Evolutionary conservation across 2,329 filamentous ascomycete species (phyloP), one percentile per base, ranked within the genome.

Genomic region (Alternaria triticina): DNA sequence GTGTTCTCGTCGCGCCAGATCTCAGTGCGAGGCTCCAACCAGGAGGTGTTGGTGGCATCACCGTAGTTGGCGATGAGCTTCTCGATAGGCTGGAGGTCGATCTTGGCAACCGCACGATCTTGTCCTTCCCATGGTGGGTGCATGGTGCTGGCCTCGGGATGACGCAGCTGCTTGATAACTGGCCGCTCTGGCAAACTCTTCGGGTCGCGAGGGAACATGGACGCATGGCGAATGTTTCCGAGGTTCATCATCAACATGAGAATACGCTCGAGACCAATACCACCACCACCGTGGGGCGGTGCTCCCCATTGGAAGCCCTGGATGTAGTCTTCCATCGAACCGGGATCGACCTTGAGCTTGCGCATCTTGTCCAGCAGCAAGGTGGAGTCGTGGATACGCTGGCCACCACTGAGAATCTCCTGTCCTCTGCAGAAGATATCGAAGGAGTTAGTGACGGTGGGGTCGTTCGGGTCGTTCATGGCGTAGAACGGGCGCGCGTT

Each of bases 11-110:
- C 93, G 28, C 94, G 90, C 93, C 93, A 97, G 61, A 97, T 89
- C 74, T 92, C 86, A 78, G 94, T 97, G 7, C 93, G 89, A 7
- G 94, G 91, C 77, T 97, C 94, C 8, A 96, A 87, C 93, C 94
- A 97, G 0, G 93, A 96, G 0, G 94, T 97, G 75, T 97, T 96
- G 52, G 93, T 94, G 2, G 94, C 93, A 79, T 97, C 94, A 66
- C 94, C 94, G 71, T 97, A 97, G 80, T 97, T 97, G 75, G 93
- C 93, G 78, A 97, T 94, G 45, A 97, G 89, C 76, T 97, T 91
- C 77, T 94, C 92, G 6, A 97, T 78, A 0, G 92, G 86, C 55
- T 94, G 94, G 57, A 91, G 83, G 54, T 89, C 85, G 8, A 84
- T 82, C 55, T 81, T 77, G 12, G 84, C 84, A 3, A 79, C 55